A percentile compares a stretch with the other conserved stretches of the same genome.
phyloP scores from a whole-genome alignment of 345 rosid species.

The Eutrema yunnanense region DNA sequence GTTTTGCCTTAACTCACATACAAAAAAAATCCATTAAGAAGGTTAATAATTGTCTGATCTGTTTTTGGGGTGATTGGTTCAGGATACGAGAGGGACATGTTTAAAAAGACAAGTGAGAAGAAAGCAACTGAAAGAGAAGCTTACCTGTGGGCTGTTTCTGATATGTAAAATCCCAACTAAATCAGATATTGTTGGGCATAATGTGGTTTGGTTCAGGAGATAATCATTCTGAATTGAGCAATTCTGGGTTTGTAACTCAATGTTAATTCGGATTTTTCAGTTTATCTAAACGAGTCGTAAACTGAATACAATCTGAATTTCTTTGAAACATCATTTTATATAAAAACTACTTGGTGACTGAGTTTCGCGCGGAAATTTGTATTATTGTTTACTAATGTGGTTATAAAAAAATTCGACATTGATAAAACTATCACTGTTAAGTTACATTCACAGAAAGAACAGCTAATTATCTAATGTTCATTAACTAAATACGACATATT shows the following conservation, averaged over 20 bases:
- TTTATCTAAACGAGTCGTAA: too few relatives aligned
- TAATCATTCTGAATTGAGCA: not conserved
- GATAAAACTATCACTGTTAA: too few relatives aligned
- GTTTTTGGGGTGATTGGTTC: not conserved
- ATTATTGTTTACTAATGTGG: too few relatives aligned
- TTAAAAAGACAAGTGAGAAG: constrained; percentile 61
- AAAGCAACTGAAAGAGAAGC: constrained; percentile 86
- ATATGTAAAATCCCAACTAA: constrained; percentile 44
- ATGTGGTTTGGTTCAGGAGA: constrained; percentile 1
- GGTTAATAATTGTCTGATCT: not conserved
- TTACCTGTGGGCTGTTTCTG: constrained; percentile 89
- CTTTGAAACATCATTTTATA: too few relatives aligned
- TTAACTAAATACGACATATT: too few relatives aligned
- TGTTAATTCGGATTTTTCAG: too few relatives aligned
- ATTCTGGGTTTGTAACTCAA: not conserved
- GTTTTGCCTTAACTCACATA: not conserved
- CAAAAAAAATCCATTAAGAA: not conserved
- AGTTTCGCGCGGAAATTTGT: too few relatives aligned
- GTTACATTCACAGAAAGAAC: too few relatives aligned
- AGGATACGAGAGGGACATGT: constrained; percentile 76
- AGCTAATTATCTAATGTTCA: too few relatives aligned
- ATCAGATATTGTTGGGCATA: not conserved
- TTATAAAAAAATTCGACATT: too few relatives aligned
- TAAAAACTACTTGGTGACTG: too few relatives aligned
- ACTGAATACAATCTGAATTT: too few relatives aligned